Evolutionary conservation across 108 stramenopile species (phyloP).

Genomic region (Licmophora abbreviata): DNA sequence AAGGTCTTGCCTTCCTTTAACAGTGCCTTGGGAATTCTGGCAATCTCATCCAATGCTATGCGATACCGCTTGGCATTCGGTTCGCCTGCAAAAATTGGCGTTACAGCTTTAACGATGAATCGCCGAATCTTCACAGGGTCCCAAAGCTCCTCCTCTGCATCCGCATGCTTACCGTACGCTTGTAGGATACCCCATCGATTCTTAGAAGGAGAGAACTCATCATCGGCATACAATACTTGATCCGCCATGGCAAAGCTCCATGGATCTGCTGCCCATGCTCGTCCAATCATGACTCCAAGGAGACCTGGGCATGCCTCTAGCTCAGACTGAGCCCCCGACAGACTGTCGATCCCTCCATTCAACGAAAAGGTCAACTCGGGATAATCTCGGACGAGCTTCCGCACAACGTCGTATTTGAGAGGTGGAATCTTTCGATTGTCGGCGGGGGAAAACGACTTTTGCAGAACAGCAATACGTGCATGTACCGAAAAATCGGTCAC

Average conservation of each 20-base stretch:
- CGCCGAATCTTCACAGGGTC: slow-evolving; percentile 65
- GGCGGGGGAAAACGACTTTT: slow-evolving; percentile 83
- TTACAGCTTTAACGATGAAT: slow-evolving; percentile 66
- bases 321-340: slow-evolving; percentile 53
- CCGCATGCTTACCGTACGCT: slow-evolving; percentile 67
- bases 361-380: slow-evolving; percentile 74
- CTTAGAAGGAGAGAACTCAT: slow-evolving; percentile 6
- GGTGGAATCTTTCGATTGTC: slow-evolving; percentile 96
- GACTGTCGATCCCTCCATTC: slow-evolving; percentile 82
- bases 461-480: slow-evolving; percentile 93
- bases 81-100: slow-evolving; percentile 76
- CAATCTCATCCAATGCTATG: slow-evolving; percentile 73
- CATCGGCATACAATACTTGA: slow-evolving; percentile 37
- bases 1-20: slow-evolving; percentile 18
- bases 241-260: slow-evolving; percentile 85
- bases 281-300: slow-evolving; percentile 82
- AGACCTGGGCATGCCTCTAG: slow-evolving; percentile 46
- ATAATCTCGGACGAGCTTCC: slow-evolving; percentile 63
- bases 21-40: slow-evolving; percentile 49
- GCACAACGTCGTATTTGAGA: slow-evolving; percentile 75
- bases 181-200: slow-evolving; percentile 68
- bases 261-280: slow-evolving; percentile 67
- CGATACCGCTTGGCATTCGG: slow-evolving; percentile 75
- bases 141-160: slow-evolving; percentile 48
- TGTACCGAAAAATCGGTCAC: slow-evolving; percentile 93